A percentile compares a stretch with the other conserved stretches of the same genome.
Evolutionary conservation across 495 filamentous ascomycete genomes (phyloP).

Genomic region (Staphylotrichum longicolle): DNA sequence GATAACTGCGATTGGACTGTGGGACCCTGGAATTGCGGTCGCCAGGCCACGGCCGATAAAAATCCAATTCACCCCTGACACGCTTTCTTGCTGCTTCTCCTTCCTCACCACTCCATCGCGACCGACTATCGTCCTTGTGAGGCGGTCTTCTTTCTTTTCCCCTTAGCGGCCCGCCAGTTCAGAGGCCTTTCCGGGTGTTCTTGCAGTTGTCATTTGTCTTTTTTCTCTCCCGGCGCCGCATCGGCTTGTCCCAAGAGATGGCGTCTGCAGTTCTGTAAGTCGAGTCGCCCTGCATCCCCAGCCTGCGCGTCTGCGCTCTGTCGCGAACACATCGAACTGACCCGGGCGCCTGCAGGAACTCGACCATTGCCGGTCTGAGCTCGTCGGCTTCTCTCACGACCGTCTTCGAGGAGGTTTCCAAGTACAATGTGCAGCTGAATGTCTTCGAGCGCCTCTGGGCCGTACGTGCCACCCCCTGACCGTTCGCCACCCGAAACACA

Average conservation of each 20-base stretch:
- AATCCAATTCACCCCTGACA: slow-evolving; percentile 28
- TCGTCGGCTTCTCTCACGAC: slow-evolving; percentile 66
- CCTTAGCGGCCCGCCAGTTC: slow-evolving; percentile 8
- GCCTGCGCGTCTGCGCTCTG: neutral
- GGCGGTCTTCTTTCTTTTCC: slow-evolving; percentile 19
- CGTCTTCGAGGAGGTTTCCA: slow-evolving; percentile 82
- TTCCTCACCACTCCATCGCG: slow-evolving; percentile 20
- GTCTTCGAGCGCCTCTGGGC: slow-evolving; percentile 83
- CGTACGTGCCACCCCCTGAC: slow-evolving; percentile 50
- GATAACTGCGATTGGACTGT: slow-evolving; percentile 18
- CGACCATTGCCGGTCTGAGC: slow-evolving; percentile 50
- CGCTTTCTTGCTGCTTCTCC: slow-evolving; percentile 6
- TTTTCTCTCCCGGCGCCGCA: neutral
- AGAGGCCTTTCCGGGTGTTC: slow-evolving; percentile 1
- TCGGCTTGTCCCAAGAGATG: slow-evolving; percentile 31
- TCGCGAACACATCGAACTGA: slow-evolving; percentile 21
- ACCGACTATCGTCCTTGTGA: slow-evolving; percentile 16
- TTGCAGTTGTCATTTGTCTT: neutral
- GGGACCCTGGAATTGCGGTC: slow-evolving; percentile 13
- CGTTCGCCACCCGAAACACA: neutral
- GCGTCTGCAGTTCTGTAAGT: slow-evolving; percentile 42
- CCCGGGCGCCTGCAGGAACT: slow-evolving; percentile 27
- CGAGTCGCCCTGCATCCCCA: neutral
- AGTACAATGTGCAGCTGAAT: slow-evolving; percentile 85
- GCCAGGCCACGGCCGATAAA: slow-evolving; percentile 23